Evolutionary conservation across 495 filamentous ascomycete species (phyloP).

Genomic region (Durotheca rogersii): DNA sequence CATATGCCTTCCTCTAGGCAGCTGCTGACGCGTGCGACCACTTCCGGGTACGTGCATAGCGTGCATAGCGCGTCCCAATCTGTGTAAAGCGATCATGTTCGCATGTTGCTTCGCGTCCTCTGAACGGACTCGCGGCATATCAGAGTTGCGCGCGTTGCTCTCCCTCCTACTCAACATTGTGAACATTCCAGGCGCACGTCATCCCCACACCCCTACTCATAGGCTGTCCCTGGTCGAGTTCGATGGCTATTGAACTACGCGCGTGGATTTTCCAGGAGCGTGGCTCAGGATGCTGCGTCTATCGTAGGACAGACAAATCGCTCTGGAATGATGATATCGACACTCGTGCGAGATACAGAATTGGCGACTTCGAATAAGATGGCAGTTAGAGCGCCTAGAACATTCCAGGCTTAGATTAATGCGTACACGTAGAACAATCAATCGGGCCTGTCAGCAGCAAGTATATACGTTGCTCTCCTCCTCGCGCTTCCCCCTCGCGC

Average conservation of each 20-base stretch:
- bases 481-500: neutral
- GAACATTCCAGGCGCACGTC: too few species aligned
- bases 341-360: neutral
- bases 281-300: neutral
- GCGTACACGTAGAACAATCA: neutral
- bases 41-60: too few species aligned
- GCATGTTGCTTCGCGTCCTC: too few species aligned
- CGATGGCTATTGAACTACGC: too few species aligned
- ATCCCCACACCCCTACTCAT: too few species aligned
- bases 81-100: too few species aligned
- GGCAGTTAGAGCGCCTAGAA: neutral
- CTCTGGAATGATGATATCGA: neutral
- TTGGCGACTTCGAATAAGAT: neutral
- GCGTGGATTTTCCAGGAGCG: neutral
- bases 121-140: too few species aligned
- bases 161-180: too few species aligned
- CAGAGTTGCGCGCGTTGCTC: too few species aligned
- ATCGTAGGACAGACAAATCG: neutral
- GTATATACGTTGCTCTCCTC: neutral
- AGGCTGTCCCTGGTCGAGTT: too few species aligned
- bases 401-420: neutral
- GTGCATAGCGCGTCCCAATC: too few species aligned
- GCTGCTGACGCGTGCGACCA: too few species aligned
- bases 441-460: neutral
- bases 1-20: neutral